These are phyloP conservation scores for Pulicaria dysenterica DNA, from an alignment of 129 eudicot genomes.

Conservation along the genomic window DNA sequence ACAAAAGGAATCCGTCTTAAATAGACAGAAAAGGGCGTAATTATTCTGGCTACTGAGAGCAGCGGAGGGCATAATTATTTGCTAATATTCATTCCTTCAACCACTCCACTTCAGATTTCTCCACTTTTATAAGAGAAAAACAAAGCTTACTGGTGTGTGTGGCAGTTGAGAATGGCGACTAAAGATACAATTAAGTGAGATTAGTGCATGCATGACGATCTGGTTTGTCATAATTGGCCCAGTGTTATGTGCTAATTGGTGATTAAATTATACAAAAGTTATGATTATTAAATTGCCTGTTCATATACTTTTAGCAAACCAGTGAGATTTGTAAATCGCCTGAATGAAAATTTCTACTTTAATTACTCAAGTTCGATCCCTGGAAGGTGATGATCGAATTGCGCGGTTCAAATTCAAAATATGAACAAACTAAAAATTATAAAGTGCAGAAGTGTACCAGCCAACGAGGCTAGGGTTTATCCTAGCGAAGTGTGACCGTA, in stretches of 20 bases:
- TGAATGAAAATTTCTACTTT: too few species aligned
- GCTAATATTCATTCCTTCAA: constrained; percentile 19
- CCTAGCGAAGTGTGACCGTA: too few species aligned
- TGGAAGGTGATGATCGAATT: too few species aligned
- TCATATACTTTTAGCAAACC: too few species aligned
- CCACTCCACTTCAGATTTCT: constrained; percentile 31
- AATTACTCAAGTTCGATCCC: too few species aligned
- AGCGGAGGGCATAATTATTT: constrained; percentile 9
- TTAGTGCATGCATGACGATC: constrained; percentile 14
- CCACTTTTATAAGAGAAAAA: constrained; percentile 17
- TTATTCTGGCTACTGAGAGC: constrained; percentile 21
- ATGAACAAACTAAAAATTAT: too few species aligned
- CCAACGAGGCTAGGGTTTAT: too few species aligned
- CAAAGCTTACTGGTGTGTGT: constrained; percentile 18
- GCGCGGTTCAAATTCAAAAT: too few species aligned
- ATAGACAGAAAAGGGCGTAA: constrained; percentile 21
- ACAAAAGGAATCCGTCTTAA: constrained; percentile 22
- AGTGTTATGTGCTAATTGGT: neutral
- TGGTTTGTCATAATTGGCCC: neutral
- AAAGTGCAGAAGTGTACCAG: too few species aligned
- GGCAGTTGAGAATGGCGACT: constrained; percentile 37
- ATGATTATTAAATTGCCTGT: neutral
- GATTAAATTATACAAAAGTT: neutral
- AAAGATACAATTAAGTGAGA: neutral
- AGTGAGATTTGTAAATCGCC: too few species aligned